Base-by-base conservation (phyloP, 2,329 filamentous ascomycete species). In the Emergomyces pasteurianus region DNA sequence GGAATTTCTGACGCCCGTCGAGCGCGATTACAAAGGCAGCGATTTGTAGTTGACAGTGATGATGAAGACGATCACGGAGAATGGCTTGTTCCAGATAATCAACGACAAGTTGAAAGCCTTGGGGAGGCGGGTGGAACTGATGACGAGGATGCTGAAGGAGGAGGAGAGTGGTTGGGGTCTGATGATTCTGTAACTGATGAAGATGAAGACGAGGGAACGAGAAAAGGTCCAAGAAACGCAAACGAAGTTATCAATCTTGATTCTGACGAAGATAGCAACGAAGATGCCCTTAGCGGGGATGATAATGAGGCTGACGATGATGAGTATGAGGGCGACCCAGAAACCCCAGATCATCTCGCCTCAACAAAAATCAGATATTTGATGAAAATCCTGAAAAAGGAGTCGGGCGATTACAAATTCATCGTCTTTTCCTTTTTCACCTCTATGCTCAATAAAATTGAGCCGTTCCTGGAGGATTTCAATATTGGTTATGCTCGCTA, bases 361-460 rank as follows among this genome's bases (percentile, higher is more conserved):
- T 99, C 94, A 0, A 92, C 94, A 67, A 99, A 99, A 78, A 95
- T 99, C 69, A 86, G 88, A 52, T 86, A 94, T 67, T 81, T 97
- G 23, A 83, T 95, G 69, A 81, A 85, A 63, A 89, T 99, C 58
- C 83, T 99, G 9, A 83, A 86, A 65, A 84, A 84, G 52, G 94
- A 99, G 73, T 86, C 86, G 0, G 78, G 81, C 1, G 81, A 90
- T 62, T 90, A 96, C 81, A 99, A 99, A 72, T 95, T 96, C 71
- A 99, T 99, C 69, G 91, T 99, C 65, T 99, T 99, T 76, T 96
- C 91, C 1, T 90, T 97, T 69, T 99, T 99, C 76, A 99, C 94
- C 0, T 94, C 90, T 0, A 99, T 99, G 94, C 85, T 99, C 53
- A 89, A 97, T 76, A 85, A 97, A 34, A 86, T 99, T 64, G 91